phyloP scores from a whole-genome alignment of 441 rosid genomes.

The Erysimum pusillum region DNA sequence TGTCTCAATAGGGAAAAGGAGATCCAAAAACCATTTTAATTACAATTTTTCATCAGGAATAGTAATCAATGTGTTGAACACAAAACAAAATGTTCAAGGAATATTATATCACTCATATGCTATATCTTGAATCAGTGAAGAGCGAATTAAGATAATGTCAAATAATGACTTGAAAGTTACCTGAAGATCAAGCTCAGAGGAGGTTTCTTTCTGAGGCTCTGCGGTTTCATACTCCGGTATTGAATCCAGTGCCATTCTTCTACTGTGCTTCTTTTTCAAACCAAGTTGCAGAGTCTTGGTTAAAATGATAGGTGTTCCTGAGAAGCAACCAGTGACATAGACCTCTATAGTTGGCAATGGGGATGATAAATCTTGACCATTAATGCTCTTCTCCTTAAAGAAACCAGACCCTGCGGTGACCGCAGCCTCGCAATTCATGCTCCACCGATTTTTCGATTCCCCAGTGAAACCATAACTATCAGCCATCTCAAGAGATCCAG shows the following conservation, averaged over 20 bases:
- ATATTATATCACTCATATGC: constrained; percentile 6
- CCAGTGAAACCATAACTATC: constrained; percentile 49
- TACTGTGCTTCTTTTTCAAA: constrained; percentile 53
- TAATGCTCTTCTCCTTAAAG: constrained; percentile 52
- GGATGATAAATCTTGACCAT: constrained; percentile 51
- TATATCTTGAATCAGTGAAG: constrained; percentile 28
- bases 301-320: constrained; percentile 66
- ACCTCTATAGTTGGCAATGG: constrained; percentile 64
- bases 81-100: constrained; percentile 1
- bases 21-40: constrained; percentile 11
- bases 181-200: constrained; percentile 53
- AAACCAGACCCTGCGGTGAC: constrained; percentile 52
- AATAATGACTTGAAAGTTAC: constrained; percentile 46
- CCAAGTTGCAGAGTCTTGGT: constrained; percentile 65
- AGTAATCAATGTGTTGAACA: constrained; percentile 21
- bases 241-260: constrained; percentile 55
- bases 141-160: background rate
- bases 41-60: background rate
- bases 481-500: constrained; percentile 61
- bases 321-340: constrained; percentile 73
- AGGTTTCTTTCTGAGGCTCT: constrained; percentile 48
- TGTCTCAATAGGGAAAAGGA: background rate
- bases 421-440: constrained; percentile 59
- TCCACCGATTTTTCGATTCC: constrained; percentile 55
- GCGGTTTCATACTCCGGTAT: constrained; percentile 65